Base-by-base conservation (phyloP, 805 yeast species). In the Candida ficus region DNA sequence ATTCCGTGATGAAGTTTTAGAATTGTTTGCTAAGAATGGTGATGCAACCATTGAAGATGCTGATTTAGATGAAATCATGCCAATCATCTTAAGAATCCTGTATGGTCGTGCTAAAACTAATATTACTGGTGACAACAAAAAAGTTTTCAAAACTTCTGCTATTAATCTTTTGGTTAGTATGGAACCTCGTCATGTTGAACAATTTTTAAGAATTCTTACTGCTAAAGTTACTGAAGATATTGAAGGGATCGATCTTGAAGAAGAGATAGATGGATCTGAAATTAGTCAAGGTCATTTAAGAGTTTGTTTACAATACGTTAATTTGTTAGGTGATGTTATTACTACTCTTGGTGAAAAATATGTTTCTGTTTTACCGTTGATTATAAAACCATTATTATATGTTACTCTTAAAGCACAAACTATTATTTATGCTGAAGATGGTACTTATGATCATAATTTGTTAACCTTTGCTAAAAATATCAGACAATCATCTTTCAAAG, bases 81-180 rank as follows among this genome's bases (percentile, higher is more conserved):
- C 95, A 1, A 54, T 85, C 23, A 71, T 89, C 4, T 57, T 89
- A 36, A 66, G 96, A 49, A 81, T 93, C 20, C 64, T 93, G 17
- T 91, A 82, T 61, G 98, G 98, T 8, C 73, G 95, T 42, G 87
- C 89, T 8, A 95, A 87, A 61, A 73, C 81, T 1, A 70, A 80
- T 29, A 73, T 69, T 41, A 66, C 76, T 2, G 80, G 84, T 57
- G 88, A 87, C 44, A 74, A 80, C 22, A 85, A 85, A 54, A 73
- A 76, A 41, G 80, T 89, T 25, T 73, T 84, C 48, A 83, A 87
- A 47, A 72, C 70, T 51, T 86, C 93, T 8, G 81, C 86, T 8
- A 67, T 86, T 11, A 69, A 80, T 18, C 66, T 79, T 7, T 60
- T 87, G 36, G 81, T 85, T 5, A 77, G 69, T 44, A 66, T 87